Evolutionary conservation across 345 rosid species (phyloP).

Genomic region (Eucalyptus fibrosa): DNA sequence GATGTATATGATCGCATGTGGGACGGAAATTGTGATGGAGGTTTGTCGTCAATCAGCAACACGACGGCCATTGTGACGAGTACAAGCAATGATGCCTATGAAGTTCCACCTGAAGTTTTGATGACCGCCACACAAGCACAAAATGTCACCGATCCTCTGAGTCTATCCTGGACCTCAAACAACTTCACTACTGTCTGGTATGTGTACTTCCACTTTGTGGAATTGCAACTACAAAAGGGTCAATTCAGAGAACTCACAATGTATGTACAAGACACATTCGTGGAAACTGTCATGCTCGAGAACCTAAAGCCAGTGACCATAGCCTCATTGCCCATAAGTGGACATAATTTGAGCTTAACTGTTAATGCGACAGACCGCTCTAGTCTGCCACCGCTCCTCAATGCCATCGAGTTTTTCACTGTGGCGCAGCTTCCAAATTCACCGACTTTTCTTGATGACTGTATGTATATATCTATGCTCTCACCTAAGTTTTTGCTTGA

Average conservation of each 20-base stretch:
- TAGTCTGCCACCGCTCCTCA: constrained; percentile 18
- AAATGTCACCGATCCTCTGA: accelerated
- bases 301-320: neutral
- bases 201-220: neutral
- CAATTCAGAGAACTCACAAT: neutral
- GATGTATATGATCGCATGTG: neutral
- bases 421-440: too few species aligned
- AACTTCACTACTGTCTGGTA: neutral
- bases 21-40: too few species aligned
- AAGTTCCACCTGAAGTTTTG: too few species aligned
- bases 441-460: too few species aligned
- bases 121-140: too few species aligned
- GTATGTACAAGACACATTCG: accelerated
- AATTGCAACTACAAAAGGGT: neutral
- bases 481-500: neutral
- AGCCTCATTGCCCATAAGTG: neutral
- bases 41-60: accelerated
- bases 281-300: accelerated
- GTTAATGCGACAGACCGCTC: neutral
- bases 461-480: neutral
- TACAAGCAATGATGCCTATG: too few species aligned
- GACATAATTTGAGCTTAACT: neutral
- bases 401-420: constrained; percentile 16
- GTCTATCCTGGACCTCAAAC: accelerated
- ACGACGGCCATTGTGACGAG: accelerated